Base-by-base conservation (phyloP, 352 stramenopile species). In the Thalassiosira hispida region DNA sequence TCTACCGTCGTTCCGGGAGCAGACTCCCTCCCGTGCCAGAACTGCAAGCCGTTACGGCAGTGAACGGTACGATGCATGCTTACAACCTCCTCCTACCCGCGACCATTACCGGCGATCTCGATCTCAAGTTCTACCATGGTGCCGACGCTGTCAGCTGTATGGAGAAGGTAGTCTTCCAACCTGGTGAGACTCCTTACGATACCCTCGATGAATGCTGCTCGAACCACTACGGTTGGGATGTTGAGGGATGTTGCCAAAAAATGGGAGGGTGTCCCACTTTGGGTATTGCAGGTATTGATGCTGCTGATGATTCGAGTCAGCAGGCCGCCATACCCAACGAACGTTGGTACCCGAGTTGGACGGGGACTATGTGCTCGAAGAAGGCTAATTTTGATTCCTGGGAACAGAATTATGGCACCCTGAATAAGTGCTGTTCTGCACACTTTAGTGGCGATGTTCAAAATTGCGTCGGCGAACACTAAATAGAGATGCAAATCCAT, bases 21-120 rank as follows among this genome's bases (percentile, higher is more conserved):
- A 72, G 77, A 60, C 64, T 78, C 1, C 71, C 77, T 68, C 70
- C 77, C n/a, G 77, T 85, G 44, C 77, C 77, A 25, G 77, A 80
- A 51, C 42, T 85, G 5, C 66, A 72, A 44, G 25, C 29, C 7
- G 68, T 76, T 11, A 47, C 16, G 20, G 68, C 8, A 14, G 20
- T 68, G 16, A 22, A 62, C 8, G 12, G 20, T 68, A n/a, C 57
- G n/a, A 51, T 33, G 2, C 55, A 51, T 33, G 1, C 31, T 79
- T 6, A 57, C 35, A 75, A 76, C 56, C 53, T 84, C 12, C 20
- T 84, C 3, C 18, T 84, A 2, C 76, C 76, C 12, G 46, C 51
- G 18, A 76, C 76, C 18, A 70, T 84, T 18, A 72, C 68, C 23
- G 76, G 76, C 35, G 62, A 76, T 47, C 11, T 71, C 2, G 44